Base-by-base conservation (phyloP, 2,329 filamentous ascomycete genomes). In the Fusarium pilosicola region DNA sequence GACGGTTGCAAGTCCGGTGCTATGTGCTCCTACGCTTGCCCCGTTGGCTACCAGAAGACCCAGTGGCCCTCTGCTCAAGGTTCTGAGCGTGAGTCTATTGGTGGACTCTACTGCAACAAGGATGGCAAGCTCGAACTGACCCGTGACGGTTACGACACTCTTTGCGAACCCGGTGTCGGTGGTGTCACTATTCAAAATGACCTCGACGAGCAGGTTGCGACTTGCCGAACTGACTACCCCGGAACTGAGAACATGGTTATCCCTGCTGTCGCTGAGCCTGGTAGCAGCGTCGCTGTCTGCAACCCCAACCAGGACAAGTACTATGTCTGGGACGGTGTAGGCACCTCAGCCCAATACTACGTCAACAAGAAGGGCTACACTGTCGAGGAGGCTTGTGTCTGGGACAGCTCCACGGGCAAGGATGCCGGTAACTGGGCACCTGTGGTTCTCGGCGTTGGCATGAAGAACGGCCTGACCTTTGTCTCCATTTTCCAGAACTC, bases 141-240 rank as follows among this genome's bases (percentile, higher is more conserved):
- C 78, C 94, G 95, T 79, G 76, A 87, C 4, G 82, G 81, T n/a
- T 88, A 86, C 71, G 88, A 88, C 69, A 92, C 87, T 55, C 91
- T 99, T 39, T 99, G 96, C 84, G 90, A 92, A 79, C 76, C 84
- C 38, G 95, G 95, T 71, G 88, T 89, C 56, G 90, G 91, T 45
- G 89, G 91, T 74, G 89, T 98, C 75, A 86, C 87, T 68, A 89
- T 97, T 68, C 80, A 91, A 82, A 99, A 97, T 88, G 90, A 92
- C 62, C 87, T 98, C 39, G 79, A 83, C 56, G 80, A 89, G 42
- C 84, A 88, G 48, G 92, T 94, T 34, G 88, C 92, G 49, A 89
- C 97, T 76, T 99, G 96, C 90, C 94, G 94, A 83, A 98, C 96
- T 74, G 95, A 98, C 83, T 99, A 99, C 85, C 96, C 96, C 71